Base-by-base conservation (phyloP, 2,329 filamentous ascomycete genomes). In the Trichothecium sympodiale region DNA sequence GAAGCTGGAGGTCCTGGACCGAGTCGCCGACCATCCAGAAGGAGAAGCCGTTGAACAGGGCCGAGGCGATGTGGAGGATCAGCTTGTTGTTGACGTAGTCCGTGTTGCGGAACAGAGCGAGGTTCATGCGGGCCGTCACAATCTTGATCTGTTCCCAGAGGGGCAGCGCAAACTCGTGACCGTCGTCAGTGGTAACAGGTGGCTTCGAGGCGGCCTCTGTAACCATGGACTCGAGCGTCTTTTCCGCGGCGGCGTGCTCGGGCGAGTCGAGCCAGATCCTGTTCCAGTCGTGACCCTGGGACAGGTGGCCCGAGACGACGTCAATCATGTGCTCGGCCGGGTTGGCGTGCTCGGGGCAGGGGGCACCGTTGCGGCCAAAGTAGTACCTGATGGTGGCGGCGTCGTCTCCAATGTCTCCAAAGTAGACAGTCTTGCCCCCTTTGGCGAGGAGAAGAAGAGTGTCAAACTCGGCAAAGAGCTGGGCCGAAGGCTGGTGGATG, bases 321-420 rank as follows among this genome's bases (percentile, higher is more conserved):
- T 72, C 66, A 35, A 87, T 72, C 76, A 87, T 85, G 62, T 78
- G 83, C 52, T 87, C 82, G 1, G 82, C 82, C 2, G 80, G 80
- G 46, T 87, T 87, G 14, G 72, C 74, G 1, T 74, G 70, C 0
- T 61, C 43, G 1, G 71, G 68, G 42, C 80, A 82, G 2, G 70
- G 65, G 1, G 74, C 77, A 5, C 80, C 82, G 40, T 83, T 70
- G 15, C 63, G 60, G 29, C 72, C 72, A 49, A 91, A 88, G 54
- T 83, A 83, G 17, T 60, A 61, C 30, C 66, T 68, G 37, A 83
- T 52, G 0, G 63, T 71, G 4, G 54, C 55, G 0, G 70, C 74
- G 23, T 70, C 61, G 1, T 70, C 56, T 4, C 77, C 76, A 36
- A 80, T 74, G 1, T 77, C 74, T 9, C 79, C 79, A 47, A 81